phyloP scores from a whole-genome alignment of 2,329 filamentous ascomycete genomes.

The Hymenoscyphus salicellus region DNA sequence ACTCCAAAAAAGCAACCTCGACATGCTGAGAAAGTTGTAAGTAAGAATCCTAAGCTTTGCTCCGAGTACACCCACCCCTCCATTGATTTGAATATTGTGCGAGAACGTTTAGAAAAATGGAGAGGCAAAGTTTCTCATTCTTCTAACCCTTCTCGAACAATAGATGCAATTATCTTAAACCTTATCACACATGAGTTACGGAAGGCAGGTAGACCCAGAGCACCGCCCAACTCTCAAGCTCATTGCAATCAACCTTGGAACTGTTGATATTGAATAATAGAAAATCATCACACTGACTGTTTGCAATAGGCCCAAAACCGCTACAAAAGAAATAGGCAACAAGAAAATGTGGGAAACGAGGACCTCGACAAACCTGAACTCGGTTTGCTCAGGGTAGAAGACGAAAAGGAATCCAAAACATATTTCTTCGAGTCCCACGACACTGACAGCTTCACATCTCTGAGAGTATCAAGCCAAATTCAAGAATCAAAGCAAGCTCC shows the following conservation, averaged over 20 bases:
- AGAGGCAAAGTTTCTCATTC: no score
- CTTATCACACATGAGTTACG: no score
- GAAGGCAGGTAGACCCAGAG: no score
- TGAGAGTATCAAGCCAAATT: background rate
- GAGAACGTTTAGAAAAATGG: no score
- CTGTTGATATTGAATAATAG: background rate
- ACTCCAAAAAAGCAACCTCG: background rate
- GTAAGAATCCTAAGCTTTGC: background rate
- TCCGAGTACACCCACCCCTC: no score
- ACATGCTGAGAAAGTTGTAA: background rate
- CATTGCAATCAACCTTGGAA: no score
- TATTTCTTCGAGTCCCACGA: background rate
- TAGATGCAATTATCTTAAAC: background rate
- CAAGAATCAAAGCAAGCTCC: background rate
- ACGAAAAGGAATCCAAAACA: background rate
- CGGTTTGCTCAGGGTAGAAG: background rate
- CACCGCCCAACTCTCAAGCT: no score
- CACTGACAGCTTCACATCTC: background rate
- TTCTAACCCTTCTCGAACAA: background rate
- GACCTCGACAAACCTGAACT: background rate
- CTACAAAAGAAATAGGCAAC: background rate
- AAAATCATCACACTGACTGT: background rate
- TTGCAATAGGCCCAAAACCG: background rate
- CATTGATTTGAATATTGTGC: no score
- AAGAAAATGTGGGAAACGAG: no score